Evolutionary conservation across 1,139 yeast species (phyloP).

Genomic region (Geotrichum klebahnii): DNA sequence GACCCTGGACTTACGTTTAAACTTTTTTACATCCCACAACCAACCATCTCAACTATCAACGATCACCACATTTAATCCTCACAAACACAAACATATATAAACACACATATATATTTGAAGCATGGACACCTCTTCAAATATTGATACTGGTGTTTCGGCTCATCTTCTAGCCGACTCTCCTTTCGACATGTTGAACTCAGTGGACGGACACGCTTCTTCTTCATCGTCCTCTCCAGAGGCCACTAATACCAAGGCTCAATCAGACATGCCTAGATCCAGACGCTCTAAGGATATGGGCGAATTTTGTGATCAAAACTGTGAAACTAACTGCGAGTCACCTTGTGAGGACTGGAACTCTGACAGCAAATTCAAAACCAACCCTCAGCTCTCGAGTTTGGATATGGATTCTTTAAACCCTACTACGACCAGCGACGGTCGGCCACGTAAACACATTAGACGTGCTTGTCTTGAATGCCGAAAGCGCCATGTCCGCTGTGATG

Average conservation of each 20-base stretch:
- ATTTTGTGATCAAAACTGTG: conserved; percentile 15
- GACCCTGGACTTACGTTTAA: too few species aligned
- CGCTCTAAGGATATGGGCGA: conserved; percentile 16
- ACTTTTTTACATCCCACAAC: too few species aligned
- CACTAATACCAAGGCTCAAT: background rate
- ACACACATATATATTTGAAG: background rate
- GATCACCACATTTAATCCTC: too few species aligned
- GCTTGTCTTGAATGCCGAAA: conserved; percentile 24
- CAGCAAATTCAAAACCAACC: too few species aligned
- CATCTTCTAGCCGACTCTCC: background rate
- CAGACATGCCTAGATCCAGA: conserved; percentile 8
- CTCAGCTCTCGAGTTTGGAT: conserved; percentile 2
- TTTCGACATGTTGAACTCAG: background rate
- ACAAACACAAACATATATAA: too few species aligned
- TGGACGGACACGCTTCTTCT: background rate
- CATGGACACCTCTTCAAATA: background rate
- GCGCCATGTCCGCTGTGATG: conserved; percentile 23
- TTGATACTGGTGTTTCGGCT: too few species aligned
- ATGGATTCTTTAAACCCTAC: conserved; percentile 10
- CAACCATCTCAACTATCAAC: too few species aligned
- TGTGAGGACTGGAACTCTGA: too few species aligned
- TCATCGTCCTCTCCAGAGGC: conserved; percentile 1
- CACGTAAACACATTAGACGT: conserved; percentile 22
- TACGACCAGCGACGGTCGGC: conserved; percentile 20
- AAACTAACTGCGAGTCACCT: conserved; percentile 15